Evolutionary conservation across 2,329 filamentous ascomycete genomes (phyloP), one percentile per base, ranked within the genome.

Genomic region (Trichophyton benhamiae): DNA sequence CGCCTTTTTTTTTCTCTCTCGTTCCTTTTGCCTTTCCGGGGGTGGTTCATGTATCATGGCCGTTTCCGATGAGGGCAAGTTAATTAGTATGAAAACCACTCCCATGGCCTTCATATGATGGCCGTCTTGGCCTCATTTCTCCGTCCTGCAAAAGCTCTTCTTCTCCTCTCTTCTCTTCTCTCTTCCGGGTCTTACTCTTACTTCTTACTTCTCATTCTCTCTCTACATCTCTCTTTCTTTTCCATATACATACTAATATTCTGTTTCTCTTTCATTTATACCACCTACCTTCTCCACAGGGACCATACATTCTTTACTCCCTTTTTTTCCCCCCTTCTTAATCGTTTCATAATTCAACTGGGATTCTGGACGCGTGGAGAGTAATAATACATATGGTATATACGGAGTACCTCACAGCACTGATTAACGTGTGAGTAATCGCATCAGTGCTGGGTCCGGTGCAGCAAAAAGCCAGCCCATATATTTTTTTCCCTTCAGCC

Each of bases 21-120:
- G 25, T 27, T 27, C 6, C 30, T 30, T 59, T 33, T 20, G 42
- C 42, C 46, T 59, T 17, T 46, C 17, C 44, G 17, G 27, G 11
- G 58, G 38, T n/a, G 49, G 42, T 11, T 46, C 36, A 42, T 42
- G 49, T 48, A 61, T 57, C 44, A 33, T 60, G 52, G 27, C 36
- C 42, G 59, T 52, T 53, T 41, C 44, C 38, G 44, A 48, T 44
- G 7, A 46, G 30, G 1, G 15, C 57, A 59, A 36, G 57, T 41
- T 44, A 58, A 44, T 42, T 58, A 58, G 20, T 58, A 44, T 58
- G 36, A 27, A 58, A 41, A 58, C 33, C 42, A 11, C 55, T 41
- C 3, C 15, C 20, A 13, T 25, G 46, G 46, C 20, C 46, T 44
- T 58, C 55, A 41, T 44, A 41, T 42, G 4, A 44, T 42, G 9